phyloP scores from a whole-genome alignment of 2,329 filamentous ascomycete species.

The Aspergillus fischeri region DNA sequence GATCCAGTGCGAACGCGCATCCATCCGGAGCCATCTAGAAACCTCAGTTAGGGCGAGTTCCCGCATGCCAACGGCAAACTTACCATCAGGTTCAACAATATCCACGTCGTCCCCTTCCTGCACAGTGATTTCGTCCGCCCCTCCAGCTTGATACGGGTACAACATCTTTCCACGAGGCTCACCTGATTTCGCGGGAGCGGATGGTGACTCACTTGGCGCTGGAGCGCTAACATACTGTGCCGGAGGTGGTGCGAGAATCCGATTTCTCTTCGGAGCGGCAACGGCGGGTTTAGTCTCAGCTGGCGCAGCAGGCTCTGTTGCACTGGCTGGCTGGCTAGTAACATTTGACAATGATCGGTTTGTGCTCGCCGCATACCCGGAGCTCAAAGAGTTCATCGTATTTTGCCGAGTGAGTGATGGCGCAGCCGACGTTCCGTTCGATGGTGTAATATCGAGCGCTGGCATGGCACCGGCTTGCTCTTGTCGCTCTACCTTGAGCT shows the following conservation, averaged over 20 bases:
- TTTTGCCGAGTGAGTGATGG: slow-evolving; percentile 72
- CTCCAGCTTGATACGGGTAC: slow-evolving; percentile 76
- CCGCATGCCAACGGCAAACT: slow-evolving; percentile 31
- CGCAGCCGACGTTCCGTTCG: slow-evolving; percentile 51
- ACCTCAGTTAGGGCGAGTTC: neutral
- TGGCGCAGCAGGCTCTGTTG: slow-evolving; percentile 41
- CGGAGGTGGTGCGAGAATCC: slow-evolving; percentile 85
- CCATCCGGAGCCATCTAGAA: slow-evolving; percentile 84
- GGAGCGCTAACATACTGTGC: slow-evolving; percentile 69
- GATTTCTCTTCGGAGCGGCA: slow-evolving; percentile 51
- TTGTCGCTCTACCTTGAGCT: slow-evolving; percentile 81
- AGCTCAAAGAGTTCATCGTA: slow-evolving; percentile 86
- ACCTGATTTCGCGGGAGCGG: slow-evolving; percentile 22
- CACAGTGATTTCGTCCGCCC: slow-evolving; percentile 76
- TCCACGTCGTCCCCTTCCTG: slow-evolving; percentile 72
- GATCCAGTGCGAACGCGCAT: slow-evolving; percentile 69
- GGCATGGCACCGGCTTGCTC: slow-evolving; percentile 63
- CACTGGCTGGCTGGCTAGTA: slow-evolving; percentile 47
- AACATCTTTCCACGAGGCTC: slow-evolving; percentile 81
- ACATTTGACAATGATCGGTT: slow-evolving; percentile 68
- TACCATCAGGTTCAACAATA: slow-evolving; percentile 84
- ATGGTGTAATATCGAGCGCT: slow-evolving; percentile 32
- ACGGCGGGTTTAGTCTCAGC: slow-evolving; percentile 26
- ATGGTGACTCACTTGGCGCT: slow-evolving; percentile 43
- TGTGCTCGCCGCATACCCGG: slow-evolving; percentile 77